Evolutionary conservation across 805 yeast species (phyloP).

Genomic region (Sugiyamaella boreocaroliniensis): DNA sequence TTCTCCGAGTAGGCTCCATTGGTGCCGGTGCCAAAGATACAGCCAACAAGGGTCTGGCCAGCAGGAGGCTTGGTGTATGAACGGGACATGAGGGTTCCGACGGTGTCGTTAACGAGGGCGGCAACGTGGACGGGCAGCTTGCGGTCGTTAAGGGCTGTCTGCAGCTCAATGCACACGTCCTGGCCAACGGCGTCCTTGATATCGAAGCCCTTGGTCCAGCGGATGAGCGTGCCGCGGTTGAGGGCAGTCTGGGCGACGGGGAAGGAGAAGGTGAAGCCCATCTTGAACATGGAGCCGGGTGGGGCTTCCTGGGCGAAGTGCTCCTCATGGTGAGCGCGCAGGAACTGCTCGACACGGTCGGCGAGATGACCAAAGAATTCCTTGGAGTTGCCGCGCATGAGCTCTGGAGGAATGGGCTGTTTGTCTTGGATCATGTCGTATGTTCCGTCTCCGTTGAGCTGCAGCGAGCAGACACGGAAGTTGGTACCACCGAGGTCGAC

Average conservation of each 20-base stretch:
- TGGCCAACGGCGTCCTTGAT: conserved; percentile 77
- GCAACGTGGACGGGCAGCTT: conserved; percentile 57
- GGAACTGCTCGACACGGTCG: conserved; percentile 55
- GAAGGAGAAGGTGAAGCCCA: conserved; percentile 93
- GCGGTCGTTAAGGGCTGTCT: conserved; percentile 54
- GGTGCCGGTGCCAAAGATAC: conserved; percentile 96
- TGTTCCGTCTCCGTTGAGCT: conserved; percentile 55
- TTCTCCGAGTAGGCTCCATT: conserved; percentile 90
- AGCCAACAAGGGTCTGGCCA: conserved; percentile 76
- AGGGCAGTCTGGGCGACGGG: conserved; percentile 85
- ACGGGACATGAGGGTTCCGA: conserved; percentile 85
- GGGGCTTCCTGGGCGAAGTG: conserved; percentile 22
- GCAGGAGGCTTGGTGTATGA: conserved; percentile 62
- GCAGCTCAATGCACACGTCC: conserved; percentile 72
- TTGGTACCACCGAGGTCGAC: conserved; percentile 97
- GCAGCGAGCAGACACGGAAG: conserved; percentile 87
- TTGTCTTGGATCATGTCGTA: conserved; percentile 71
- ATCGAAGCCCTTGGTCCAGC: conserved; percentile 97
- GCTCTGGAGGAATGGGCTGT: conserved; percentile 67
- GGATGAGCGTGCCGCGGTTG: conserved; percentile 68
- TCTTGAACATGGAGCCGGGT: conserved; percentile 39
- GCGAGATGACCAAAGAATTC: conserved; percentile 75
- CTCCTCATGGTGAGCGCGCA: conserved; percentile 58
- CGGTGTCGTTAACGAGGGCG: conserved; percentile 93
- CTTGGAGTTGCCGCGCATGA: conserved; percentile 58